These are phyloP conservation scores for Globisporangium nunn DNA, from an alignment of 352 stramenopile species.

Conservation along the genomic window DNA sequence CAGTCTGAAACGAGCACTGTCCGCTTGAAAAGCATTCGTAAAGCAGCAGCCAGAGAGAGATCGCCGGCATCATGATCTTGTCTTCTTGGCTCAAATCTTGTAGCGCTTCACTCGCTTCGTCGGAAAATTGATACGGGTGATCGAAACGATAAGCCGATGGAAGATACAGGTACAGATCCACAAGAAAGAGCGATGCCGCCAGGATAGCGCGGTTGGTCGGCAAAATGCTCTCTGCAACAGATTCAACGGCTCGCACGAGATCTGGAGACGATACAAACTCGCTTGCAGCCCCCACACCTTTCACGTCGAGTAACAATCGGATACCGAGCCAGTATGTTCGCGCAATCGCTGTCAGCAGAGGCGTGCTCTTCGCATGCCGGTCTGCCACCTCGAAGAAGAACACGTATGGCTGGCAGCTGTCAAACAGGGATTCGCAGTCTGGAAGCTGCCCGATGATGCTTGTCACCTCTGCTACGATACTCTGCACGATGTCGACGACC, in stretches of 20 bases:
- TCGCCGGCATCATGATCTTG: constrained; percentile 17
- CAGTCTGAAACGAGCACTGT: constrained; percentile 17
- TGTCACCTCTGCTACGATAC: constrained; percentile 24
- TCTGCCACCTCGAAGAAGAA: constrained; percentile 67
- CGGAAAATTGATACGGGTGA: too few species aligned
- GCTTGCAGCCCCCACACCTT: constrained; percentile 7
- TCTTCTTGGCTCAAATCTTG: background rate
- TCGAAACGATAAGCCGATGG: constrained; percentile 47
- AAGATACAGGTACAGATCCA: constrained; percentile 66
- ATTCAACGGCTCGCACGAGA: constrained; percentile 2
- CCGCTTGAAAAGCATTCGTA: constrained; percentile 26
- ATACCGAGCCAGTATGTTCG: constrained; percentile 58
- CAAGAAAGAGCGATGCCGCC: constrained; percentile 55
- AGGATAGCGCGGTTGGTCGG: constrained; percentile 39
- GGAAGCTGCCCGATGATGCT: constrained; percentile 41
- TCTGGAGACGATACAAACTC: background rate
- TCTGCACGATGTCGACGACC: constrained; percentile 4
- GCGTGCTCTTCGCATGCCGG: constrained; percentile 36
- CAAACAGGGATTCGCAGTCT: constrained; percentile 52
- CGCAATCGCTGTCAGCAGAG: constrained; percentile 45
- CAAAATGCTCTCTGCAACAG: constrained; percentile 13
- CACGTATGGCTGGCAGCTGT: constrained; percentile 40
- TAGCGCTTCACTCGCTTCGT: background rate
- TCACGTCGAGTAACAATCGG: constrained; percentile 31
- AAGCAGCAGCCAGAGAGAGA: constrained; percentile 61